Percentiles rank a stretch among this genome's conserved stretches.
phyloP scores from a whole-genome alignment of 169 alveolate species.

The Plasmodium malariae region DNA sequence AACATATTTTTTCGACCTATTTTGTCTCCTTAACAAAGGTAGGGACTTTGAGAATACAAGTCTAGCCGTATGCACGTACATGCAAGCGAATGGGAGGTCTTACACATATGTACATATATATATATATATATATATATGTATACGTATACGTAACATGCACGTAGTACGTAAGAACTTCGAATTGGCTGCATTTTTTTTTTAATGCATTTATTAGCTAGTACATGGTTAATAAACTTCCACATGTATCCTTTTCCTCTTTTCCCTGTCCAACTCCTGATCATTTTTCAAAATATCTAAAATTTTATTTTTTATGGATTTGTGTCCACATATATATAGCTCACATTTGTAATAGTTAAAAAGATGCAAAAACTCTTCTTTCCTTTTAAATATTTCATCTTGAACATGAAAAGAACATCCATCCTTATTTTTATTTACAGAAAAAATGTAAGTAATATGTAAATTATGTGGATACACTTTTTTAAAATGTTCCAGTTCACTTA shows the following conservation, averaged over 20 bases:
- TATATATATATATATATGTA: not conserved
- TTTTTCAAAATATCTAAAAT: constrained; percentile 46
- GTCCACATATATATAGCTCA: constrained; percentile 74
- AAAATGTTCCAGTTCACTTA: constrained; percentile 76
- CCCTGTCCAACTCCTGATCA: not conserved
- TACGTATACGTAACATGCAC: not conserved
- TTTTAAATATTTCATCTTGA: constrained; percentile 64
- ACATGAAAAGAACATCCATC: constrained; percentile 53
- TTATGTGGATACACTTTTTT: constrained; percentile 60
- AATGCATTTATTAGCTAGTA: not conserved
- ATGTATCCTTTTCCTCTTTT: constrained; percentile 37
- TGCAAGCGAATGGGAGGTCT: not conserved
- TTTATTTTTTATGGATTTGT: constrained; percentile 35
- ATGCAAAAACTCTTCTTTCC: constrained; percentile 26
- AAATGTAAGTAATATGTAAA: constrained; percentile 73
- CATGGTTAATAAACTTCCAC: constrained; percentile 50
- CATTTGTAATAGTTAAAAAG: constrained; percentile 32
- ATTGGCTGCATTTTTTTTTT: not conserved
- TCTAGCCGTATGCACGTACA: too few species aligned
- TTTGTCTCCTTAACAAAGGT: too few species aligned
- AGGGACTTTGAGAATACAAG: too few species aligned
- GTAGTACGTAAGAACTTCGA: too few species aligned
- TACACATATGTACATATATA: not conserved
- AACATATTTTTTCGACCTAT: not conserved
- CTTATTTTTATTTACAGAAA: constrained; percentile 54